Percentiles rank a stretch among this genome's conserved stretches.
These are phyloP conservation scores for Solanum bulbocastanum DNA, from an alignment of 257 asterid genomes.

Conservation along the genomic window DNA sequence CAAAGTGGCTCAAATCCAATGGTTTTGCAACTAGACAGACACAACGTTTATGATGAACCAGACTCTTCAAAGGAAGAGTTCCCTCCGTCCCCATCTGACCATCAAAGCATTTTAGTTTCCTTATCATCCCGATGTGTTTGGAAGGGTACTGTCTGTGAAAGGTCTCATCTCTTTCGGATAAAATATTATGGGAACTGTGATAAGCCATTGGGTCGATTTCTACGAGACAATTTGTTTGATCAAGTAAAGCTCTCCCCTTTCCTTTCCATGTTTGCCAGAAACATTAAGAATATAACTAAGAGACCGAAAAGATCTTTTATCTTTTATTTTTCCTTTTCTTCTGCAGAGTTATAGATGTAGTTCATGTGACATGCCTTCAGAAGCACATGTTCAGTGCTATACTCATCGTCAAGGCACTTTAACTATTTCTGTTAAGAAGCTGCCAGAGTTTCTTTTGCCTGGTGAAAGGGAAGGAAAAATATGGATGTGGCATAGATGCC, in stretches of 20 bases:
- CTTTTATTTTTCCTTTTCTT: slow-evolving; percentile 4
- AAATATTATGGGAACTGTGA: slow-evolving; percentile 82
- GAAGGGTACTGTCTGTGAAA: slow-evolving; percentile 97
- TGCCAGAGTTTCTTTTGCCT: slow-evolving; percentile 63
- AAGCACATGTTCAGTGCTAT: slow-evolving; percentile 93
- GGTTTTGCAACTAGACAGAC: slow-evolving; percentile 24
- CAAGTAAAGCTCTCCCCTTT: slow-evolving; percentile 44
- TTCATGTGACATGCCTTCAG: slow-evolving; percentile 87
- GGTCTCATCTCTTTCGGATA: slow-evolving; percentile 81
- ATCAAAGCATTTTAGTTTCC: slow-evolving; percentile 87
- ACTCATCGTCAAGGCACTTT: slow-evolving; percentile 95
- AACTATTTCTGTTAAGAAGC: slow-evolving; percentile 84
- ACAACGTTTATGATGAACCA: slow-evolving; percentile 31
- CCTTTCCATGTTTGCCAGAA: not conserved
- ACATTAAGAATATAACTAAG: not conserved
- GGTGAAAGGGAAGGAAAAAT: slow-evolving; percentile 86
- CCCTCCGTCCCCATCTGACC: slow-evolving; percentile 84
- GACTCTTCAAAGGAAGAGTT: slow-evolving; percentile 55
- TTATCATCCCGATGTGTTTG: slow-evolving; percentile 85
- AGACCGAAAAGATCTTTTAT: not conserved
- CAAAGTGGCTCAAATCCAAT: not conserved
- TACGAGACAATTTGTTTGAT: slow-evolving; percentile 86
- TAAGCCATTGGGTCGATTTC: slow-evolving; percentile 91
- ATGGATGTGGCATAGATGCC: slow-evolving; percentile 99
- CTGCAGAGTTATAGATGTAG: slow-evolving; percentile 63